Percentiles rank a stretch among this genome's conserved stretches.
phyloP scores from a whole-genome alignment of 2,329 filamentous ascomycete genomes.

The Drechslera avenae region DNA sequence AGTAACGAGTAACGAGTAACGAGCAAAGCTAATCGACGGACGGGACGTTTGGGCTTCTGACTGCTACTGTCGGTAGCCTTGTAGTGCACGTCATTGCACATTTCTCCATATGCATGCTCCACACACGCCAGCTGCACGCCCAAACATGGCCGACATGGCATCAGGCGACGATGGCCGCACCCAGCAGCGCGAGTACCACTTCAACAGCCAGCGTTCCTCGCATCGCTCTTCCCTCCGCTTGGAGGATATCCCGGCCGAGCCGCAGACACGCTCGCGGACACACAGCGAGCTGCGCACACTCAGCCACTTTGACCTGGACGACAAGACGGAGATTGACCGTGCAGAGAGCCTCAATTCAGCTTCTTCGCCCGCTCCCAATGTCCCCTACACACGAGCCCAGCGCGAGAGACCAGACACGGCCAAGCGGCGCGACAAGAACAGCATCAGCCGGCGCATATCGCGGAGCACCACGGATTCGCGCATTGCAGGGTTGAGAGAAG shows the following conservation, averaged over 20 bases:
- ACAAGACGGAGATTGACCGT: constrained; percentile 11
- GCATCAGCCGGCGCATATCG: constrained; percentile 3
- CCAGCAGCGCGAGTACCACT: constrained; percentile 35
- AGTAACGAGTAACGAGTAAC: no score
- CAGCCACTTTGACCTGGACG: constrained; percentile 26
- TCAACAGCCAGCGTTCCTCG: constrained; percentile 45
- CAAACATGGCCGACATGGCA: constrained; percentile 29
- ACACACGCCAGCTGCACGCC: background rate
- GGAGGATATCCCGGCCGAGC: constrained; percentile 18
- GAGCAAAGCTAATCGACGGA: background rate
- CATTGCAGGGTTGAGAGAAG: constrained; percentile 1
- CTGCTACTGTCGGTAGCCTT: background rate
- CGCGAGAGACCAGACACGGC: background rate
- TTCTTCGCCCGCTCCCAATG: constrained; percentile 24
- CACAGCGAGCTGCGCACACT: constrained; percentile 16
- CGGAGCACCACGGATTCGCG: constrained; percentile 9
- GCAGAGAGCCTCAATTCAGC: constrained; percentile 16
- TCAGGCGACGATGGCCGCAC: constrained; percentile 23
- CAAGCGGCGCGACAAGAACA: constrained; percentile 5
- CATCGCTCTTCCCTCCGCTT: constrained; percentile 24
- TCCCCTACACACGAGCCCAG: constrained; percentile 15
- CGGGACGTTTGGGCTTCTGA: background rate
- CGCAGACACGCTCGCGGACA: constrained; percentile 20
- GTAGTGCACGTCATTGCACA: constrained; percentile 18
- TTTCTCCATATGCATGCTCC: constrained; percentile 5